Base-by-base conservation (phyloP, 2,329 filamentous ascomycete species). In the Nemania sp. region DNA sequence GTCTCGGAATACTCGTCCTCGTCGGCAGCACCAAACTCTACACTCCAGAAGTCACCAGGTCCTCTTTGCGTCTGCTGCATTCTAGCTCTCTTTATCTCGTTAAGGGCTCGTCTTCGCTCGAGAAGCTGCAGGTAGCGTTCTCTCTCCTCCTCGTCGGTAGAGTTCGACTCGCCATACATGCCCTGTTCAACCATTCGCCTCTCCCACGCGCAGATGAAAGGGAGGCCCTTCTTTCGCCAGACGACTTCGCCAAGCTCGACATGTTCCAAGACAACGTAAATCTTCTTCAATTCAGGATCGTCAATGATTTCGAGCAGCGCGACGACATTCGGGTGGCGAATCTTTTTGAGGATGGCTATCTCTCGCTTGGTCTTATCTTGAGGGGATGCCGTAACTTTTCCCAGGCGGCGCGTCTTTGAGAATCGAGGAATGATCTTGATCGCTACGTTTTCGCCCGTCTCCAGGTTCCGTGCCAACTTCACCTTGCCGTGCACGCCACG, bases 341-440 rank as follows among this genome's bases (percentile, higher is more conserved):
- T 96, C 80, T 99, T 99, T 77, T 99, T 99, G 70, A 99, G 81
- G 59, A 99, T 98, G 72, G 95, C 95, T 65, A 99, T 96, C 78
- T 99, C 95, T 73, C 90, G 90, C 79, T 97, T 97, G 58, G 91
- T 92, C 80, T 93, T 94, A 75, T 91, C 89, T 70, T 87, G 84
- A 2, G 84, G 85, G 1, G 84, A 85, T 71, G 86, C 84, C 1
- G 83, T 87, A 57, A 94, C 89, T 72, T 90, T 90, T 54, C 95
- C 95, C n/a, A 99, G 83, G 25, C 94, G 90, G 57, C 93, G 88
- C 69, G 91, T 92, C 79, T 96, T 97, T 54, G 94, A 96, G 73
- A 95, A 97, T 39, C 95, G 88, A 59, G 96, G 92, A 48, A 99
- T 96, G 70, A 99, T 99, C 79, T 99, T 99, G 83, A 99, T 97